phyloP scores from a whole-genome alignment of 1,284 basidiomycete species.

The Malassezia vespertilionis region DNA sequence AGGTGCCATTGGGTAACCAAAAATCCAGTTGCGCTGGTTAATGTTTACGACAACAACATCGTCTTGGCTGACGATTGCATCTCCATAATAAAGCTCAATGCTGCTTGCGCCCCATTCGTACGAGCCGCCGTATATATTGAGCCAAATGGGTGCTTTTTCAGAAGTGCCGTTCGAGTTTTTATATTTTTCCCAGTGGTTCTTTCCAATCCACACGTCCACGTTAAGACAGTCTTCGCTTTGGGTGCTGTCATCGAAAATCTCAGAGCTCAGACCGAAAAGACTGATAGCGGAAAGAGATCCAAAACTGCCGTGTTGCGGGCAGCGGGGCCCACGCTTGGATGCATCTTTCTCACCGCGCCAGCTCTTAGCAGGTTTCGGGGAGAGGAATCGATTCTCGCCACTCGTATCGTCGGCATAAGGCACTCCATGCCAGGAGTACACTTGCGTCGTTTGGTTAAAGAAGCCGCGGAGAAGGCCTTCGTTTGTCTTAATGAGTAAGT shows the following conservation, averaged over 20 bases:
- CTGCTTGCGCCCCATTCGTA: constrained; percentile 13
- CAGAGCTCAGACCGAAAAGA: constrained; percentile 7
- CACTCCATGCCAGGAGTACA: constrained; percentile 15
- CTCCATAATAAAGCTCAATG: constrained; percentile 6
- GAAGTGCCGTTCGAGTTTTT: constrained; percentile 1
- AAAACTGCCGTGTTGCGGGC: constrained; percentile 13
- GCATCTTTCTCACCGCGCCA: constrained; percentile 13
- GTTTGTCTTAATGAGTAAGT: constrained; percentile 14
- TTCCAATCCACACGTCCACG: constrained; percentile 14
- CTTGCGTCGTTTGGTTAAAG: constrained; percentile 4
- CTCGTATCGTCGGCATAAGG: constrained; percentile 15
- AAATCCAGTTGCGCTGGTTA: constrained; percentile 19
- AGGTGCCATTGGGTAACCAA: constrained; percentile 14
- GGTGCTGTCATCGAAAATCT: constrained; percentile 7
- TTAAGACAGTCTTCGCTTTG: constrained; percentile 19
- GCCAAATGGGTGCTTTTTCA: constrained; percentile 9
- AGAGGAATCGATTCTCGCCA: constrained; percentile 16
- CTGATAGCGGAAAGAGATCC: constrained; percentile 1
- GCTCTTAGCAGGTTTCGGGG: constrained; percentile 7
- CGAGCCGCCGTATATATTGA: constrained; percentile 17
- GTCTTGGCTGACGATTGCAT: constrained; percentile 11
- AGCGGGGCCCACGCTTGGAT: constrained; percentile 6
- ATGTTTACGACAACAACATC: constrained; percentile 11
- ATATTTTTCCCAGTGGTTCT: constrained; percentile 10
- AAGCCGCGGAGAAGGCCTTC: constrained; percentile 14